Evolutionary conservation across 768 basidiomycete genomes (phyloP).

Genomic region (Nidularia sp.): DNA sequence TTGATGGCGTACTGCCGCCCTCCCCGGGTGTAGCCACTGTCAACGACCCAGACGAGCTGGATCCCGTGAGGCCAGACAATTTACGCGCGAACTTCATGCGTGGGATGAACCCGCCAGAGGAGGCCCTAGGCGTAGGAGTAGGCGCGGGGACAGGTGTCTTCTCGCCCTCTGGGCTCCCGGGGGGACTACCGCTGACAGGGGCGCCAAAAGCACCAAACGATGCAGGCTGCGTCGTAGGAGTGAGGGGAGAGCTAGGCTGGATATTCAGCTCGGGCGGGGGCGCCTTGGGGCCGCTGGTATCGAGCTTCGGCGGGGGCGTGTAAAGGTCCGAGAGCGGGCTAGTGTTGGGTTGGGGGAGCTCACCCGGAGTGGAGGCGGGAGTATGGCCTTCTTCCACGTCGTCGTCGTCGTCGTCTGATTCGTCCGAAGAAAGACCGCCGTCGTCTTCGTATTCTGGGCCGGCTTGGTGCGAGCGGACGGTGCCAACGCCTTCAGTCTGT

Average conservation of each 20-base stretch:
- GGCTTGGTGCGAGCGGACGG: conserved; percentile 59
- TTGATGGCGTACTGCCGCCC: not conserved
- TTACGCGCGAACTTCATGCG: conserved; percentile 17
- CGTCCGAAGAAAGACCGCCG: conserved; percentile 59
- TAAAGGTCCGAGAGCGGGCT: conserved; percentile 15
- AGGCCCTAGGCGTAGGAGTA: not conserved
- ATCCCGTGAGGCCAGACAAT: conserved; percentile 7
- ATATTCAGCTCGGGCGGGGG: conserved; percentile 13
- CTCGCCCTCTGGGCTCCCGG: not conserved
- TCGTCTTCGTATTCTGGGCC: conserved; percentile 69
- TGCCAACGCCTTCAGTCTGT: conserved; percentile 85
- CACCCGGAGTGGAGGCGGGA: not conserved
- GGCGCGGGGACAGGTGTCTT: not conserved
- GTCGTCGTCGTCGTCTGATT: conserved; percentile 21
- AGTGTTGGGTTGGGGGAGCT: conserved; percentile 13
- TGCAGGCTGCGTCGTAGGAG: not conserved
- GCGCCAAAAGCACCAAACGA: not conserved
- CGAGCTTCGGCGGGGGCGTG: conserved; percentile 10
- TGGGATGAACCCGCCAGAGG: conserved; percentile 7
- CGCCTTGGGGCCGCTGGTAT: conserved; percentile 3
- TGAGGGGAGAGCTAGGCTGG: conserved; percentile 10
- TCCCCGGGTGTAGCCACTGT: not conserved
- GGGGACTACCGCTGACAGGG: not conserved
- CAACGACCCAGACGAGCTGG: conserved; percentile 6
- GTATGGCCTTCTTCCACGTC: conserved; percentile 17